Percentiles rank a stretch among this genome's conserved stretches.
Evolutionary conservation across 495 filamentous ascomycete genomes (phyloP).

Genomic region (Aspergillus olivimuriae): DNA sequence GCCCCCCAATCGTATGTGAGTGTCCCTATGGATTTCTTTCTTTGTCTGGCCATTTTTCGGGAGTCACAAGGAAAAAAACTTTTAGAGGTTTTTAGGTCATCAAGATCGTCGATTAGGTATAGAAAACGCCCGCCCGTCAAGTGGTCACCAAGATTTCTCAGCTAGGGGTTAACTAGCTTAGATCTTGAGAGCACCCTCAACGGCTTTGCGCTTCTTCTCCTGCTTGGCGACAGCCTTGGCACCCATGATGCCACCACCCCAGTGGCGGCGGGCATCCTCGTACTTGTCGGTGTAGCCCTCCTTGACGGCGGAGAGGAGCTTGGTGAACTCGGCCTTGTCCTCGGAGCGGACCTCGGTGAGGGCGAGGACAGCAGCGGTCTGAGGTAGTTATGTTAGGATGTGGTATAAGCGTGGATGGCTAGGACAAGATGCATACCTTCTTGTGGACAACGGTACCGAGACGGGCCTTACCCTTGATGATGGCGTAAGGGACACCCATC

Average conservation of each 20-base stretch:
- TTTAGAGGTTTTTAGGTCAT: too few species aligned
- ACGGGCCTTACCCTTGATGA: slow-evolving; percentile 99
- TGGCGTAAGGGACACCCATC: slow-evolving; percentile 99
- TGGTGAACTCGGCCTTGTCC: slow-evolving; percentile 96
- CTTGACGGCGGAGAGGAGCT: slow-evolving; percentile 94
- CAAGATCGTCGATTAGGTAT: slow-evolving; percentile 7
- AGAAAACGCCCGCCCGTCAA: slow-evolving; percentile 5
- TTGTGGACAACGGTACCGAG: slow-evolving; percentile 99
- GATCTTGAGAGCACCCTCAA: slow-evolving; percentile 92
- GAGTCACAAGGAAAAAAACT: slow-evolving; percentile 9
- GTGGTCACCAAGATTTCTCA: slow-evolving; percentile 4
- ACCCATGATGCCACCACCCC: slow-evolving; percentile 99
- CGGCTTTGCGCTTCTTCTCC: slow-evolving; percentile 94
- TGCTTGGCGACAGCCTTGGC: slow-evolving; percentile 87
- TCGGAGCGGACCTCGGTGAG: slow-evolving; percentile 93
- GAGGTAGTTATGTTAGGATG: background rate
- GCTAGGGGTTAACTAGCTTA: slow-evolving; percentile 41
- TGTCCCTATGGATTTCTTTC: slow-evolving; percentile 18
- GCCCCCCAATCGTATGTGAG: background rate
- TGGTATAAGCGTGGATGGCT: background rate
- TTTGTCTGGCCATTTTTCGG: too few species aligned
- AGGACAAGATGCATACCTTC: slow-evolving; percentile 58
- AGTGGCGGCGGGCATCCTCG: slow-evolving; percentile 86
- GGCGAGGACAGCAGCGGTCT: slow-evolving; percentile 95
- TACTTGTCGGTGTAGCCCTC: slow-evolving; percentile 96